phyloP scores from a whole-genome alignment of 352 stramenopile species.

The Globisporangium rhizosaccharum region DNA sequence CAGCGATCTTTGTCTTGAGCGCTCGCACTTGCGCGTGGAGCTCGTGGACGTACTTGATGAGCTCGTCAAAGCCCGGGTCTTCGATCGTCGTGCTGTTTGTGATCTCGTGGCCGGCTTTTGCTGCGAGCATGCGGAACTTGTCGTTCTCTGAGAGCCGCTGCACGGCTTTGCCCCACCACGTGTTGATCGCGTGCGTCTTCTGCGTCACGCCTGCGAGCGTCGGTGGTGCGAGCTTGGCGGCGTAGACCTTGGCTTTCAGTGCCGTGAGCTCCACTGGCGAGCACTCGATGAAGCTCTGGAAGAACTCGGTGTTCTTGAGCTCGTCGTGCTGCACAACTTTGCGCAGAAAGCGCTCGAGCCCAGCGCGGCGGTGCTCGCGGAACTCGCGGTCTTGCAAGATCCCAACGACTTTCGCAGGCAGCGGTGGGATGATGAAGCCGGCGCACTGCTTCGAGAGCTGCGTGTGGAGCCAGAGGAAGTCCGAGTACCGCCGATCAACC shows the following conservation, averaged over 20 bases:
- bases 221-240: slow-evolving; percentile 14
- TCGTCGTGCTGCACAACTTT: slow-evolving; percentile 78
- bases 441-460: slow-evolving; percentile 61
- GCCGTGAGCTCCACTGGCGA: slow-evolving; percentile 68
- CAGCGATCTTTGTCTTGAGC: slow-evolving; percentile 56
- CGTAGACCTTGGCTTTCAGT: slow-evolving; percentile 47
- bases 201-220: slow-evolving; percentile 46
- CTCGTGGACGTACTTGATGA: slow-evolving; percentile 61
- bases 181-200: slow-evolving; percentile 64
- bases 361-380: slow-evolving; percentile 63
- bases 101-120: slow-evolving; percentile 42
- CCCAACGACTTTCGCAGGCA: slow-evolving; percentile 74
- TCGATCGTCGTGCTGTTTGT: slow-evolving; percentile 42
- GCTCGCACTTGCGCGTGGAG: slow-evolving; percentile 52
- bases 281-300: slow-evolving; percentile 71
- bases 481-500: slow-evolving; percentile 81
- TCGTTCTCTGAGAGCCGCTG: slow-evolving; percentile 81
- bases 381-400: slow-evolving; percentile 77
- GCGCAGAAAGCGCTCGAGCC: slow-evolving; percentile 74
- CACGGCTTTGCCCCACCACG: slow-evolving; percentile 79
- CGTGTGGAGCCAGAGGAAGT: slow-evolving; percentile 80
- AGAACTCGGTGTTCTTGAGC: slow-evolving; percentile 59
- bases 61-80: slow-evolving; percentile 61
- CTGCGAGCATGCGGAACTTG: slow-evolving; percentile 57
- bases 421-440: slow-evolving; percentile 78